These are phyloP conservation scores for Pichia sp. DNA, from an alignment of 1,139 yeast species.

Conservation along the genomic window DNA sequence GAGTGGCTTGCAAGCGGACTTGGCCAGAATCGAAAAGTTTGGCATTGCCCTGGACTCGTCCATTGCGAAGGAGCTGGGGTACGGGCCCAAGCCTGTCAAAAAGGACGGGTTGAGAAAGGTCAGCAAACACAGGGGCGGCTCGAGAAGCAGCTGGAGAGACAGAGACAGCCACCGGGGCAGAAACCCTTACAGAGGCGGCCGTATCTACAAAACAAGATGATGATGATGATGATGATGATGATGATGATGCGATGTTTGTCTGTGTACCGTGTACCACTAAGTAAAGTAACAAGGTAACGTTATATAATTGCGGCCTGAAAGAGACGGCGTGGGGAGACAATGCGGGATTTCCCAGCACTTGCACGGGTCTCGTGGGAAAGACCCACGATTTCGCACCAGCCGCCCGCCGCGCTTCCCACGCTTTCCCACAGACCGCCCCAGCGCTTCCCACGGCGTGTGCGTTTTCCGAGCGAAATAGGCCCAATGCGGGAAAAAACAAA, in stretches of 20 bases:
- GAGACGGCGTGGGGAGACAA: too few relatives aligned
- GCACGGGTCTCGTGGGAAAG: too few relatives aligned
- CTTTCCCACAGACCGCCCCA: not conserved
- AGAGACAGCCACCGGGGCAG: not conserved
- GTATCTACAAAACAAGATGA: slow-evolving; percentile 3
- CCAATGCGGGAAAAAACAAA: slow-evolving; percentile 2
- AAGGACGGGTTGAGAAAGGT: not conserved
- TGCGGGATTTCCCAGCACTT: too few relatives aligned
- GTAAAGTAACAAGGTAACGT: too few relatives aligned
- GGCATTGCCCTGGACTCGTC: slow-evolving; percentile 70
- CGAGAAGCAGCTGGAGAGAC: not conserved
- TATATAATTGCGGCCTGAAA: too few relatives aligned
- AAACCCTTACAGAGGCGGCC: not conserved
- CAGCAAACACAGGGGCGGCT: not conserved
- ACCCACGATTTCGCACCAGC: too few relatives aligned
- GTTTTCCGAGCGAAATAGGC: not conserved
- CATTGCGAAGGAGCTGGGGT: slow-evolving; percentile 63
- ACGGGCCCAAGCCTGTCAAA: slow-evolving; percentile 13
- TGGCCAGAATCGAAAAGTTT: slow-evolving; percentile 72
- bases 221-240: too few relatives aligned
- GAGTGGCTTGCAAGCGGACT: slow-evolving; percentile 47
- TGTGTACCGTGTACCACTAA: too few relatives aligned
- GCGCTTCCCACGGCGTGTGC: not conserved
- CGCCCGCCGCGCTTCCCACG: too few relatives aligned
- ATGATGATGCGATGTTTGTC: too few relatives aligned